phyloP scores from a whole-genome alignment of 495 filamentous ascomycete genomes.

The Cryomyces minteri region DNA sequence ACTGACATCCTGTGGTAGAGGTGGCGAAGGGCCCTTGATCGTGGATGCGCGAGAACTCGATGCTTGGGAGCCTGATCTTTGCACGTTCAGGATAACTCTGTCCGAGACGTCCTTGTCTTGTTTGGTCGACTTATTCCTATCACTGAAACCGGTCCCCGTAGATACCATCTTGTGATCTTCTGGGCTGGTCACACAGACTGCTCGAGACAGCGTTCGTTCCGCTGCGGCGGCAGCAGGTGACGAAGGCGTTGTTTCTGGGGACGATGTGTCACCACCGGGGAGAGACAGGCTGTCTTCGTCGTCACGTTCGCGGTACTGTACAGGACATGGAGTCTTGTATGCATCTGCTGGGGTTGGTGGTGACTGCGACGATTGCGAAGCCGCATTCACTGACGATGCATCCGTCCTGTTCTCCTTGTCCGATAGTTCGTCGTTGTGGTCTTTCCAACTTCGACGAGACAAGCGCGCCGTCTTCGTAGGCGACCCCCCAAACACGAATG shows the following conservation, averaged over 20 bases:
- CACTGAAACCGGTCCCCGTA: too few species aligned
- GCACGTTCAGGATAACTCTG: conserved; percentile 3
- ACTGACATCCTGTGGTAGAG: not conserved
- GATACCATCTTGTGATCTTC: too few species aligned
- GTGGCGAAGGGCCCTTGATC: conserved; percentile 11
- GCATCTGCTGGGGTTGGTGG: conserved; percentile 27
- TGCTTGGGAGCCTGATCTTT: not conserved
- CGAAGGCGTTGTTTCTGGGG: conserved; percentile 8
- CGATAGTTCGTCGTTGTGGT: too few species aligned
- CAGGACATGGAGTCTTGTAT: conserved; percentile 25
- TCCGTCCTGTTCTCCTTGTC: too few species aligned
- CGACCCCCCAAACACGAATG: conserved; percentile 37
- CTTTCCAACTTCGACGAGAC: too few species aligned
- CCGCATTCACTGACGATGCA: too few species aligned
- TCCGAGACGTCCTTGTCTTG: too few species aligned
- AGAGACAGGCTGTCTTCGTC: not conserved
- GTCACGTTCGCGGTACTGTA: conserved; percentile 15
- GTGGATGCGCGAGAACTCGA: conserved; percentile 10
- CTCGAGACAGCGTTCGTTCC: conserved; percentile 7
- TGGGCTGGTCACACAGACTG: not conserved
- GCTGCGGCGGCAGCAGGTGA: conserved; percentile 22
- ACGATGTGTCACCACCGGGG: too few species aligned
- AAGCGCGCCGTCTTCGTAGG: conserved; percentile 3
- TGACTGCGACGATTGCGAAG: conserved; percentile 1
- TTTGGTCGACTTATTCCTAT: too few species aligned